Evolutionary conservation across 2,329 filamentous ascomycete genomes (phyloP), one percentile per base, ranked within the genome.

Genomic region (Colletotrichum sp.): DNA sequence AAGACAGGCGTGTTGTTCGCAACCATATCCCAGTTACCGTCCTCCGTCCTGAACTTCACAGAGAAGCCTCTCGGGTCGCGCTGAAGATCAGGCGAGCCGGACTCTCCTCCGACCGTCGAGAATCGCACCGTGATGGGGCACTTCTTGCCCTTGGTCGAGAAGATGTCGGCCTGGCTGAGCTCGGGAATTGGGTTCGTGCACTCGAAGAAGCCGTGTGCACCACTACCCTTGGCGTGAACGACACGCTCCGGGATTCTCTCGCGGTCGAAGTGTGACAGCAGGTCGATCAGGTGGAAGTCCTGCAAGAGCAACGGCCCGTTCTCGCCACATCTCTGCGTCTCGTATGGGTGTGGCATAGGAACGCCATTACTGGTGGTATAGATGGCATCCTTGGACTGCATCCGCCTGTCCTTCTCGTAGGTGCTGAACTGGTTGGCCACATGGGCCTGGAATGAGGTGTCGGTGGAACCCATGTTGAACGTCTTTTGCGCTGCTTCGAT

Each of bases 1-100:
- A 89, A 89, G 3, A 87, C 84, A 0, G 87, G 87, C 24, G 93
- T 72, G 89, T 89, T 66, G 88, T 90, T 81, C 30, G 79, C 81
- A 1, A 82, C 81, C 72, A 81, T 80, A n/a, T 82, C 81, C 32
- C 81, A 80, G 13, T 80, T 75, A 3, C 81, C 81, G 1, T 82
- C 81, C 32, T 81, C 79, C 0, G 81, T 82, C 30, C 81, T 80
- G 16, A 82, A 78, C 69, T 82, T 82, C 7, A 79, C 79, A 0
- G 18, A 92, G 92, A 81, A 94, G 0, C 93, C 93, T 72, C 93
- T 92, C 0, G 93, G 91, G 84, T 94, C 93, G 21, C 93, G 89
- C 4, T 90, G 92, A 0, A 91, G 91, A 77, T 95, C 93, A 7
- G 90, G 88, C 72, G 91, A 93, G 8, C 93, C 93, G 8, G 90